A percentile compares a stretch with the other conserved stretches of the same genome.
phyloP scores from a whole-genome alignment of 2,329 filamentous ascomycete species.

The Metarhizium sp. region DNA sequence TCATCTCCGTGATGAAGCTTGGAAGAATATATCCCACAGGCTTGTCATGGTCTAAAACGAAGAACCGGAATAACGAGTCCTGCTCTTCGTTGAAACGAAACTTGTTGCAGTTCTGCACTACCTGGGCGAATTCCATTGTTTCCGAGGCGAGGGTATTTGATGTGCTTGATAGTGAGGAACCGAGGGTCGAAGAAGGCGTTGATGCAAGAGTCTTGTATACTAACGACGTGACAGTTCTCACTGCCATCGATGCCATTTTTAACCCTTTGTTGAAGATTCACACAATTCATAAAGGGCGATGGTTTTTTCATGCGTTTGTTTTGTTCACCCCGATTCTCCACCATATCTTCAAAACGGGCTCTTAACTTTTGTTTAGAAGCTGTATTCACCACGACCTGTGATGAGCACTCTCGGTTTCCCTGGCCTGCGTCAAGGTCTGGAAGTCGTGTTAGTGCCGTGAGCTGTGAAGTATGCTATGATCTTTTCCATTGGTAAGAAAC shows the following conservation, averaged over 20 bases:
- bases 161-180: background rate
- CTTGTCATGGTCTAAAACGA: constrained; percentile 10
- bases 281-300: background rate
- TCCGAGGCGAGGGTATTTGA: background rate
- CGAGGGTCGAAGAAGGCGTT: background rate
- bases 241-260: background rate
- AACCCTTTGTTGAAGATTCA: background rate
- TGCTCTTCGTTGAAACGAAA: constrained; percentile 10
- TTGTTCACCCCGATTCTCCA: background rate
- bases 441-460: background rate
- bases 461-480: background rate
- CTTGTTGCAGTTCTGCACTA: constrained; percentile 17
- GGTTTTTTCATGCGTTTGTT: too few species aligned
- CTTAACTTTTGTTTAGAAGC: background rate
- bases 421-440: background rate
- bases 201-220: background rate
- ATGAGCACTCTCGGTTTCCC: background rate
- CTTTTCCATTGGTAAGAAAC: background rate
- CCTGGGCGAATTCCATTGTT: constrained; percentile 9
- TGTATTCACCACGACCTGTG: background rate
- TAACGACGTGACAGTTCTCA: background rate
- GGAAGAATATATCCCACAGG: constrained; percentile 18
- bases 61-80: constrained; percentile 14
- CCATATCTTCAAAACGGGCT: background rate
- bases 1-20: constrained; percentile 11